Base-by-base conservation (phyloP, 805 yeast genomes). In the Brettanomyces custersianus region DNA sequence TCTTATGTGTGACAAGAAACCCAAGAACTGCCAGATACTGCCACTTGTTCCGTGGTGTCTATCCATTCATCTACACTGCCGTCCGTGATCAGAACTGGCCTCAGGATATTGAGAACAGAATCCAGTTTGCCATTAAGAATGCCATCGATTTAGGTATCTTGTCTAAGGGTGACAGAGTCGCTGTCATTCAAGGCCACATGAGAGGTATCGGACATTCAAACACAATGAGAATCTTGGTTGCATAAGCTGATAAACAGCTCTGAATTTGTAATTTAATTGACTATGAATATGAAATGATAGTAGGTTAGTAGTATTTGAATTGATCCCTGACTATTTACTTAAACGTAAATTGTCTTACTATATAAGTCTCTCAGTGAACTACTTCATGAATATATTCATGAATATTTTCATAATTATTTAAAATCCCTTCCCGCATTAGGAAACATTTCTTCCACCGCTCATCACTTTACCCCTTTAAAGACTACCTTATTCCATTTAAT, bases 181-280 rank as follows among this genome's bases (percentile, higher is more conserved):
- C 92, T 49, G 84, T 95, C 59, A 82, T 92, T 65, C 98, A 92
- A 75, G 98, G 98, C 64, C 92, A 95, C 90, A 84, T 94, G 59
- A 83, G 90, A 64, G 97, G 97, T 70, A 74, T 86, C 49, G 98
- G 98, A 61, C 96, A 92, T 80, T 85, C 98, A 59, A 92, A 92
- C 83, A 92, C 98, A 47, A 75, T 92, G 65, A 90, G 97, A 74
- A 77, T 90, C 57, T 72, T 86, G 53, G 73, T 74, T 61, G 90
- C 86, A 60, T 80, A 68, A 39, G 12, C n/a, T 26, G n/a, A n/a
- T n/a, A n/a, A n/a, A n/a, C n/a, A n/a, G 15, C 9, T 22, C 25
- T 9, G 25, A 22, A 22, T 22, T 22, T 22, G 11, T 22, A 22
- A n/a, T n/a, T n/a, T n/a, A n/a, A n/a, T n/a, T n/a, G n/a, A n/a